These are phyloP conservation scores for Colletotrichum aenigma DNA, from an alignment of 2,329 filamentous ascomycete genomes.

Conservation along the genomic window DNA sequence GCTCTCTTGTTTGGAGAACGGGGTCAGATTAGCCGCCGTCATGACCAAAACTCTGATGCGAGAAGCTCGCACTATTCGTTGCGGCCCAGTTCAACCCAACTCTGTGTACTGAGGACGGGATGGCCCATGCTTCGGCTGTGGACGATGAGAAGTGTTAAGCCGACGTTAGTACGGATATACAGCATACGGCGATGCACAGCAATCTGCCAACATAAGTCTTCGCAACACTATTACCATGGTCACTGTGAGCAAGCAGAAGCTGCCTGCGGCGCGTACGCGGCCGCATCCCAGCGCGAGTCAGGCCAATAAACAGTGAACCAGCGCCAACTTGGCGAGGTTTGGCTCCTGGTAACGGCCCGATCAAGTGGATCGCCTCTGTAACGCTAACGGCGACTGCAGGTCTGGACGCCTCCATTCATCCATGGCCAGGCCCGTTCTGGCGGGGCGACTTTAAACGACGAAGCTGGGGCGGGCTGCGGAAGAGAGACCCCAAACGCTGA, in stretches of 20 bases:
- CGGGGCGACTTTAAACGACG: neutral
- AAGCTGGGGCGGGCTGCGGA: neutral
- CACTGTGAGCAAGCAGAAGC: neutral
- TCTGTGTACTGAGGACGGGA: neutral
- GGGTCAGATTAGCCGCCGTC: neutral
- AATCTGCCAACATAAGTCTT: neutral
- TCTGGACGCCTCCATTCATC: neutral
- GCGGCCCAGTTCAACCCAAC: neutral
- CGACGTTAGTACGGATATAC: no score
- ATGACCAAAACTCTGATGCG: neutral
- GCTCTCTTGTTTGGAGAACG: neutral
- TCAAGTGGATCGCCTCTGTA: neutral
- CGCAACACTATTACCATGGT: neutral
- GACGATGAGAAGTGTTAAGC: neutral
- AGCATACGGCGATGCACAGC: neutral
- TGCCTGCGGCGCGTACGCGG: neutral
- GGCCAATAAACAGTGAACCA: neutral
- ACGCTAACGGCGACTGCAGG: neutral
- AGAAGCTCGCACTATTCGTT: neutral
- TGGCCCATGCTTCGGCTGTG: neutral
- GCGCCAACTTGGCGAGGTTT: neutral
- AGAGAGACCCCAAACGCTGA: neutral
- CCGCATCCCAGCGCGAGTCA: neutral
- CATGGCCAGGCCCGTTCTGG: neutral
- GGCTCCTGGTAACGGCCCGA: slow-evolving; percentile 1